These are phyloP conservation scores for Sequoia sempervirens DNA, from an alignment of 75 land plant species.

Conservation along the genomic window DNA sequence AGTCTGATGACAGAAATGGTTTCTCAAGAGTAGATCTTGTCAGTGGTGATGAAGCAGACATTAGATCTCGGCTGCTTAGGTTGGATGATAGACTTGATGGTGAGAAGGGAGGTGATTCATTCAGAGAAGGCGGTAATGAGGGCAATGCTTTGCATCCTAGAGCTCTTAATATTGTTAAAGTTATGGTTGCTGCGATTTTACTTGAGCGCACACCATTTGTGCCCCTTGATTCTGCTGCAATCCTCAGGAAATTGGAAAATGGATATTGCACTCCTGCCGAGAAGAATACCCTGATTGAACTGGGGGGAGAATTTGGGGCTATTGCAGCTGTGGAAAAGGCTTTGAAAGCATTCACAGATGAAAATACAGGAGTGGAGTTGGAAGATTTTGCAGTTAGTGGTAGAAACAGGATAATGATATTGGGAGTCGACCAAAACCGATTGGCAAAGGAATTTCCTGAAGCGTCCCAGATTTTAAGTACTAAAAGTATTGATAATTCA, in stretches of 20 bases:
- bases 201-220: conserved; percentile 57
- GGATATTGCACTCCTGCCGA: conserved; percentile 45
- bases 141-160: conserved; percentile 18
- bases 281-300: conserved; percentile 54
- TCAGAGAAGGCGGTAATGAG: conserved; percentile 22
- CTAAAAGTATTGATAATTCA: conserved; percentile 11
- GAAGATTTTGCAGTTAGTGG: conserved; percentile 76
- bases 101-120: conserved; percentile 20
- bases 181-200: conserved; percentile 67
- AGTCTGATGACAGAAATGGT: conserved; percentile 9
- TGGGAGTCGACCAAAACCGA: conserved; percentile 60
- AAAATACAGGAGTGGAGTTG: conserved; percentile 59
- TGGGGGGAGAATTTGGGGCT: conserved; percentile 69
- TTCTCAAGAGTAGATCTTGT: conserved; percentile 3
- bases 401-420: conserved; percentile 64
- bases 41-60: conserved; percentile 22
- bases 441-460: conserved; percentile 75
- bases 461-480: conserved; percentile 14
- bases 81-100: conserved; percentile 6
- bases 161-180: conserved; percentile 44
- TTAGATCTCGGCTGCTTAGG: conserved; percentile 11
- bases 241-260: conserved; percentile 60
- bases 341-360: conserved; percentile 64
- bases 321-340: conserved; percentile 80
- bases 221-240: conserved; percentile 63